Evolutionary conservation across 2,329 filamentous ascomycete genomes (phyloP).

Genomic region (Didymella pinodella): DNA sequence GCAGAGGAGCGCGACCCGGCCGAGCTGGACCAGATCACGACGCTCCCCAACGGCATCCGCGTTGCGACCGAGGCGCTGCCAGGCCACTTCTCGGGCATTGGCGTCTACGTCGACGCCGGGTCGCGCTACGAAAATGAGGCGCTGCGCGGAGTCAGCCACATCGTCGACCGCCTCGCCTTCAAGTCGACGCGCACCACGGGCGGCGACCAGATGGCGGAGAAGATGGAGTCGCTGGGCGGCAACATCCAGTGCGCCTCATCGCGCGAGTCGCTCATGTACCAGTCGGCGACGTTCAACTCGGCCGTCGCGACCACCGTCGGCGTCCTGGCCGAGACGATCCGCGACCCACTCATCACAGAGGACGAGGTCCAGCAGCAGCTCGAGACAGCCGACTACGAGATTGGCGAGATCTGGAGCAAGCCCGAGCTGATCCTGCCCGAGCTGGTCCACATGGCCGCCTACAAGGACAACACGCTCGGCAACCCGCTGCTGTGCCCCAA

Average conservation of each 20-base stretch:
- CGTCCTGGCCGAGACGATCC: constrained; percentile 91
- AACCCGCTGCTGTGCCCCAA: constrained; percentile 91
- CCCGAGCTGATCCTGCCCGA: constrained; percentile 95
- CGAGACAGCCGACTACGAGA: constrained; percentile 92
- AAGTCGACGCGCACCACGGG: constrained; percentile 78
- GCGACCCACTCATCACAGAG: constrained; percentile 82
- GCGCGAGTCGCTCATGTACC: constrained; percentile 97
- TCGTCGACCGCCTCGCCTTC: constrained; percentile 94
- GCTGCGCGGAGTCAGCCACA: constrained; percentile 90
- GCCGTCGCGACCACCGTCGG: constrained; percentile 83
- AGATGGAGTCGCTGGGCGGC: constrained; percentile 86
- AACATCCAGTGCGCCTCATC: constrained; percentile 98
- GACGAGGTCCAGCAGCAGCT: constrained; percentile 88
- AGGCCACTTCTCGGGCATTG: constrained; percentile 92
- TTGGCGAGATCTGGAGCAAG: constrained; percentile 97
- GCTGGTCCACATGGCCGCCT: constrained; percentile 92
- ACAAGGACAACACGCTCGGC: constrained; percentile 93
- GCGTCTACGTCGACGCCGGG: constrained; percentile 94
- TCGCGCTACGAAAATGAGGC: constrained; percentile 90
- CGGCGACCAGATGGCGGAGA: constrained; percentile 85
- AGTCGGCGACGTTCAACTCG: constrained; percentile 95
- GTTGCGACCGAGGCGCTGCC: constrained; percentile 94
- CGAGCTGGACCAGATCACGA: constrained; percentile 87
- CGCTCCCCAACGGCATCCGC: constrained; percentile 88
- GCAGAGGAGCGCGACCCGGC: constrained; percentile 71